These are phyloP conservation scores for Talaromyces stipitatus DNA, from an alignment of 495 filamentous ascomycete genomes.

Conservation along the genomic window DNA sequence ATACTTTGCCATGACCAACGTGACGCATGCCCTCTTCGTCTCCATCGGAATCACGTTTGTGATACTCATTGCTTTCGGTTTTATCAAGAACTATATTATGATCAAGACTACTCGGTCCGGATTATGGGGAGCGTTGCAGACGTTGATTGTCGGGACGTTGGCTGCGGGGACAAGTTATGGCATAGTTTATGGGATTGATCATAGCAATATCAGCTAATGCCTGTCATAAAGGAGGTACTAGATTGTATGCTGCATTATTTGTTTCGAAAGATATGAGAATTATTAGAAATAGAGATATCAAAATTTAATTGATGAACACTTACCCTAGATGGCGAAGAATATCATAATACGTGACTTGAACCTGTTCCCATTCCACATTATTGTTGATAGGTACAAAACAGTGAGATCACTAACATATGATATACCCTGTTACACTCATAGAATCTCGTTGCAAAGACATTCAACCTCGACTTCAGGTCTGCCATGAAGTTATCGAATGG, in stretches of 20 bases:
- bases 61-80: conserved; percentile 46
- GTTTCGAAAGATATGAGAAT: no score
- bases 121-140: conserved; percentile 32
- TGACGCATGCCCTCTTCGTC: conserved; percentile 37
- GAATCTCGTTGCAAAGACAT: no score
- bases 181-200: conserved; percentile 25
- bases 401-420: no score
- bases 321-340: no score
- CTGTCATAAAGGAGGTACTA: no score
- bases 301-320: no score
- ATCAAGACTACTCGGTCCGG: conserved; percentile 26
- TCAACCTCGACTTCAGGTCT: no score
- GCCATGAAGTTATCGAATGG: background rate
- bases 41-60: conserved; percentile 44
- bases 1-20: conserved; percentile 41
- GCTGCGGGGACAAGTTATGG: conserved; percentile 38
- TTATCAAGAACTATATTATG: conserved; percentile 38
- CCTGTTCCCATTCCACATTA: no score
- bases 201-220: conserved; percentile 3
- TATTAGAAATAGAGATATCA: background rate
- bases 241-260: background rate
- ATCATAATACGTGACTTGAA: no score
- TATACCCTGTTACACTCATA: no score
- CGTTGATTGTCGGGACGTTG: conserved; percentile 29
- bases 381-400: no score